A percentile compares a stretch with the other conserved stretches of the same genome.
These are phyloP conservation scores for Nicotiana paniculata DNA, from an alignment of 257 asterid genomes.

Conservation along the genomic window DNA sequence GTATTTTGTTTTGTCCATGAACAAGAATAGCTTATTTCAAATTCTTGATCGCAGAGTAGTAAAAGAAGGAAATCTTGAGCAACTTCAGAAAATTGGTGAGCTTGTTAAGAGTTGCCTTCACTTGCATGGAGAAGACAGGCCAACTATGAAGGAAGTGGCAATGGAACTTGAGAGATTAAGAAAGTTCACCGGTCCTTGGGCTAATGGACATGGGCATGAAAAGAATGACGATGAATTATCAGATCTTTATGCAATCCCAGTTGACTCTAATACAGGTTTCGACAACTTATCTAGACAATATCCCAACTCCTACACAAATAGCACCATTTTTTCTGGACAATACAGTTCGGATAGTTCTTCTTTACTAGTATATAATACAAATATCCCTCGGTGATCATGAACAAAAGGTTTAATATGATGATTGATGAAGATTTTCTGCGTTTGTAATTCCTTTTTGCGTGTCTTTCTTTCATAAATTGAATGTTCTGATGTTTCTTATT, in stretches of 20 bases:
- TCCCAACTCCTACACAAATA: slow-evolving; percentile 12
- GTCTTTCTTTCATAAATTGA: no score
- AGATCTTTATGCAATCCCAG: slow-evolving; percentile 43
- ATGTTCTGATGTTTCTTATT: not conserved
- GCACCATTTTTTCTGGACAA: slow-evolving; percentile 24
- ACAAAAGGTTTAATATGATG: not conserved
- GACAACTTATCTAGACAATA: slow-evolving; percentile 21
- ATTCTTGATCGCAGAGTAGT: slow-evolving; percentile 47
- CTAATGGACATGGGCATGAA: slow-evolving; percentile 20
- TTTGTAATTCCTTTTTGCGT: not conserved
- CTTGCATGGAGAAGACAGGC: slow-evolving; percentile 48
- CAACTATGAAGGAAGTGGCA: slow-evolving; percentile 72
- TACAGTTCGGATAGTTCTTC: slow-evolving; percentile 29
- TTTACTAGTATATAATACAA: slow-evolving; percentile 1
- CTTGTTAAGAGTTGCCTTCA: slow-evolving; percentile 46
- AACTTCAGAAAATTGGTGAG: slow-evolving; percentile 36
- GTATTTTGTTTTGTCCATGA: slow-evolving; percentile 30
- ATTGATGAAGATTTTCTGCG: not conserved
- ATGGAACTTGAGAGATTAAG: slow-evolving; percentile 61
- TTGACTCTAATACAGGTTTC: slow-evolving; percentile 5
- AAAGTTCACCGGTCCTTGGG: slow-evolving; percentile 47
- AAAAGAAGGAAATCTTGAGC: slow-evolving; percentile 56
- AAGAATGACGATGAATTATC: not conserved
- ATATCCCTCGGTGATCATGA: slow-evolving; percentile 4
- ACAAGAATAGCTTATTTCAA: slow-evolving; percentile 43